These are phyloP conservation scores for Pholiota conissans DNA, from an alignment of 768 basidiomycete species.

Conservation along the genomic window DNA sequence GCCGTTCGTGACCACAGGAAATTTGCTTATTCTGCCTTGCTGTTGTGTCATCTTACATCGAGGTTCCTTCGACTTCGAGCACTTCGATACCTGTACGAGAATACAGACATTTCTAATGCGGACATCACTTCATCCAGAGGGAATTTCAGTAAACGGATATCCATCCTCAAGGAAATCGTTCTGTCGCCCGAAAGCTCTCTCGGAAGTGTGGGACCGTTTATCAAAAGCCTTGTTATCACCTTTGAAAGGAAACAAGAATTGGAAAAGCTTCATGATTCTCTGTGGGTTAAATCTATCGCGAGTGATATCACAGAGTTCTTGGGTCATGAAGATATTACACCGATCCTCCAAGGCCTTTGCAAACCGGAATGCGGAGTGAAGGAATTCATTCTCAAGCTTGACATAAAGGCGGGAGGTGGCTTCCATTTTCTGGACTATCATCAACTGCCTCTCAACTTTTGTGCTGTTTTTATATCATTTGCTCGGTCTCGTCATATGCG, in stretches of 20 bases:
- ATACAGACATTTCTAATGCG: not conserved
- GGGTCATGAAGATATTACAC: not conserved
- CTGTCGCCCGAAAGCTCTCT: not conserved
- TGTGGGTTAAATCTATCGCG: not conserved
- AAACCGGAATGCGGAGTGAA: not conserved
- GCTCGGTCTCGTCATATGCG: not conserved
- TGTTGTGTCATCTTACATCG: not conserved
- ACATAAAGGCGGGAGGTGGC: not conserved
- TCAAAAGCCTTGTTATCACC: not conserved
- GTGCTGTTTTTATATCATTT: not conserved
- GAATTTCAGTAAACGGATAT: not conserved
- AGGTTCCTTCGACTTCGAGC: not conserved
- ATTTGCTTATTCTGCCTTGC: not conserved
- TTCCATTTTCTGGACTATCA: not conserved
- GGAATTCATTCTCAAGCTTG: not conserved
- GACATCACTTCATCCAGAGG: not conserved
- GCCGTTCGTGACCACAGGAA: not conserved
- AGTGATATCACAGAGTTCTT: not conserved
- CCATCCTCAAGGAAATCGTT: not conserved
- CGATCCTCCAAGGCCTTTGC: not conserved
- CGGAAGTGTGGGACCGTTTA: not conserved
- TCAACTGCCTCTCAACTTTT: not conserved
- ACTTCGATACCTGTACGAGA: not conserved
- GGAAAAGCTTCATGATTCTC: not conserved
- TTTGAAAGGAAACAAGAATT: not conserved